Evolutionary conservation across 108 stramenopile genomes (phyloP).

Genomic region (Mediolabrus comicus): DNA sequence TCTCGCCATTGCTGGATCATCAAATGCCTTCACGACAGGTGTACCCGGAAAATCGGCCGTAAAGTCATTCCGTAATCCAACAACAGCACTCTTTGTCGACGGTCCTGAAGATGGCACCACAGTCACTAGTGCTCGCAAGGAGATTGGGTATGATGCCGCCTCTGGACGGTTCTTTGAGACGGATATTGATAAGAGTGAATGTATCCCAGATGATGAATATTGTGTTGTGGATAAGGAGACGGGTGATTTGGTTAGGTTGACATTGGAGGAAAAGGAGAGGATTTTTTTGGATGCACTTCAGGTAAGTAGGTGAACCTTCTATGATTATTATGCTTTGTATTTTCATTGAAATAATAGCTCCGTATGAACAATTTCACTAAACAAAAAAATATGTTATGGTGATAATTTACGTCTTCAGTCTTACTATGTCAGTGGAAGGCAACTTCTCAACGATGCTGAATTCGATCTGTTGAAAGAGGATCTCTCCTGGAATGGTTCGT

Average conservation of each 20-base stretch:
- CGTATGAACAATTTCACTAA: too few relatives aligned
- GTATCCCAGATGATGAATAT: constrained; percentile 83
- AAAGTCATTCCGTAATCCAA: constrained; percentile 5
- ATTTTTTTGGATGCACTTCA: constrained; percentile 95
- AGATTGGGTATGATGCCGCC: constrained; percentile 72
- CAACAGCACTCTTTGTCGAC: constrained; percentile 20
- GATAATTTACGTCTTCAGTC: constrained; percentile 36
- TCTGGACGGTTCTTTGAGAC: constrained; percentile 77
- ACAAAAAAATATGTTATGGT: background rate
- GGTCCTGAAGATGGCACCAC: constrained; percentile 44
- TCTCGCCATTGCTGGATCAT: constrained; percentile 13
- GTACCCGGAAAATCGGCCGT: constrained; percentile 1
- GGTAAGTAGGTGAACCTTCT: constrained; percentile 19
- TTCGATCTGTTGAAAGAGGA: constrained; percentile 95
- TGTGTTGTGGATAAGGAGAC: constrained; percentile 73
- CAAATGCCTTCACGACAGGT: constrained; percentile 28
- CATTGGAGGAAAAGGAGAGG: constrained; percentile 89
- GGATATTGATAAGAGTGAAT: constrained; percentile 52
- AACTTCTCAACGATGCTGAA: constrained; percentile 84
- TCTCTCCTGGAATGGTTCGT: constrained; percentile 86
- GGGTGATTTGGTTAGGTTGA: constrained; percentile 69
- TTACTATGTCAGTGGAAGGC: constrained; percentile 86
- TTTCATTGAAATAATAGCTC: background rate
- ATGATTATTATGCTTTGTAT: background rate
- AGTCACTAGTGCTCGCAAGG: constrained; percentile 57